phyloP scores from a whole-genome alignment of 352 stramenopile genomes.

The Globisporangium polare region DNA sequence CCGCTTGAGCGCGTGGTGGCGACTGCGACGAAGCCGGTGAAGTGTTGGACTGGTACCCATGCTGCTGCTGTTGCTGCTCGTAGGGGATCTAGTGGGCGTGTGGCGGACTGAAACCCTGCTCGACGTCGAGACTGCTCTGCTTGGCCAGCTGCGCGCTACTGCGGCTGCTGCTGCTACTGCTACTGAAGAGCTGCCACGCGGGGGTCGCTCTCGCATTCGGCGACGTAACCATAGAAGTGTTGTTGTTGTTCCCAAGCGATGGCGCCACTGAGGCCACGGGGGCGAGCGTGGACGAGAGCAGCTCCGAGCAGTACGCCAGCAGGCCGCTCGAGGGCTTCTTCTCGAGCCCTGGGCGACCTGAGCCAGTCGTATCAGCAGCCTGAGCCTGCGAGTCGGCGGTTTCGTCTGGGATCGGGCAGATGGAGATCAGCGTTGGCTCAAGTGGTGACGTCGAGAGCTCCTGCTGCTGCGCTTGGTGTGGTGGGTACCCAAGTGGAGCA shows the following conservation, averaged over 20 bases:
- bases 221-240: slow-evolving; percentile 9
- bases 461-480: not conserved
- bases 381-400: not conserved
- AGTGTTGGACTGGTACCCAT: not conserved
- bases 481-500: not conserved
- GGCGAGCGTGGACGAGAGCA: slow-evolving; percentile 27
- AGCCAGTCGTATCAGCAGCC: slow-evolving; percentile 3
- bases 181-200: slow-evolving; percentile 24
- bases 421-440: slow-evolving; percentile 10
- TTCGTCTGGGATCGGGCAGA: not conserved
- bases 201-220: slow-evolving; percentile 30
- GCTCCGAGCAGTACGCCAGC: slow-evolving; percentile 40
- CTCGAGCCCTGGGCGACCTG: not conserved
- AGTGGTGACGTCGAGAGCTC: not conserved
- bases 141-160: not conserved
- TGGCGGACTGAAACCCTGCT: slow-evolving; percentile 10
- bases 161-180: not conserved
- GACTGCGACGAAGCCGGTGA: not conserved
- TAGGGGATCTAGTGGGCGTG: not conserved
- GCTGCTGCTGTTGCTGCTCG: not conserved
- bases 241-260: not conserved
- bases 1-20: not conserved
- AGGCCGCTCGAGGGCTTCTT: slow-evolving; percentile 28
- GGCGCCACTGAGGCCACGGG: slow-evolving; percentile 1
- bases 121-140: slow-evolving; percentile 8